Percentiles rank a stretch among this genome's conserved stretches.
These are phyloP conservation scores for Betula pendula DNA, from an alignment of 306 rosid species.

Conservation along the genomic window DNA sequence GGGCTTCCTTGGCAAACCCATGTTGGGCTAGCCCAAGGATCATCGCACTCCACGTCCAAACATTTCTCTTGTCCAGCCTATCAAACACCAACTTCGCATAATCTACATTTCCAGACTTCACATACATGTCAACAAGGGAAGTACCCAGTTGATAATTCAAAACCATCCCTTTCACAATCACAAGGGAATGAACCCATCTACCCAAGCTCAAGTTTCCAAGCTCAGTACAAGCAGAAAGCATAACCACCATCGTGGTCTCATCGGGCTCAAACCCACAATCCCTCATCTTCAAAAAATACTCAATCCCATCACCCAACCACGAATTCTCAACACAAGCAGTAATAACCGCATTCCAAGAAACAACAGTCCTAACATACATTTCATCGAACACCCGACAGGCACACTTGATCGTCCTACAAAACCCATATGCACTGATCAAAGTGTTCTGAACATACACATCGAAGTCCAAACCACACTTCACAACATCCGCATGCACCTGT, in stretches of 20 bases:
- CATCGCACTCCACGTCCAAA: conserved; percentile 98
- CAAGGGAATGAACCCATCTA: conserved; percentile 68
- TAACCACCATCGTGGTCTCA: conserved; percentile 76
- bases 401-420: conserved; percentile 54
- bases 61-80: conserved; percentile 61
- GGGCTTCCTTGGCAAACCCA: conserved; percentile 75
- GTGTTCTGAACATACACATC: conserved; percentile 77
- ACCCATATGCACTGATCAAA: conserved; percentile 63
- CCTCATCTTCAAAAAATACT: conserved; percentile 62
- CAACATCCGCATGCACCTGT: conserved; percentile 55
- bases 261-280: conserved; percentile 68
- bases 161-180: conserved; percentile 59
- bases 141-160: conserved; percentile 68
- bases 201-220: conserved; percentile 82
- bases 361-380: conserved; percentile 62
- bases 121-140: conserved; percentile 87
- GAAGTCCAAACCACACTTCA: conserved; percentile 64
- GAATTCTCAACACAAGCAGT: conserved; percentile 72
- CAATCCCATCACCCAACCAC: conserved; percentile 50
- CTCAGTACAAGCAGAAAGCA: conserved; percentile 70
- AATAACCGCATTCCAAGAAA: conserved; percentile 80
- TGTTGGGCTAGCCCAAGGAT: conserved; percentile 85
- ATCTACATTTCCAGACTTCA: conserved; percentile 65
- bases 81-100: conserved; percentile 60
- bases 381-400: conserved; percentile 63